Percentiles rank a stretch among this genome's conserved stretches.
phyloP scores from a whole-genome alignment of 805 yeast species.

The Sugiyamaella mastotermitis region DNA sequence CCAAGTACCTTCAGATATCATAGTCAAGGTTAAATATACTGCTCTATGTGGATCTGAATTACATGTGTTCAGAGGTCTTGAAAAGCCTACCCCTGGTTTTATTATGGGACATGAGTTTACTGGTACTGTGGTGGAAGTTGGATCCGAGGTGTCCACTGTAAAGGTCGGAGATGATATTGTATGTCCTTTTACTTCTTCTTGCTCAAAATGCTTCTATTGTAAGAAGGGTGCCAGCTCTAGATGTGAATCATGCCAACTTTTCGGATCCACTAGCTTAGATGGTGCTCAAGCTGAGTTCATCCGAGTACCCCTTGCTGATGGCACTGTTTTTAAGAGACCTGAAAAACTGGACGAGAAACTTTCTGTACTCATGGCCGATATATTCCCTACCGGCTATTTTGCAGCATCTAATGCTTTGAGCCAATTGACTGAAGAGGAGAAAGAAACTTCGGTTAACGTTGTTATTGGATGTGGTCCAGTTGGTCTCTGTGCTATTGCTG shows the following conservation, averaged over 20 bases:
- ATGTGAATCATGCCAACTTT: slow-evolving; percentile 49
- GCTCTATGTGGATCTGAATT: slow-evolving; percentile 53
- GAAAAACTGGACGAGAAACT: slow-evolving; percentile 36
- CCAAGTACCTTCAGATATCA: slow-evolving; percentile 38
- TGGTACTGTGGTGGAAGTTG: slow-evolving; percentile 41
- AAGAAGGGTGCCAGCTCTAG: slow-evolving; percentile 48
- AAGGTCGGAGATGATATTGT: slow-evolving; percentile 43
- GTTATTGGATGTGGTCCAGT: slow-evolving; percentile 61
- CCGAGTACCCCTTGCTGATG: slow-evolving; percentile 51
- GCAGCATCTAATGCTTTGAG: slow-evolving; percentile 49
- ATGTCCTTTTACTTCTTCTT: slow-evolving; percentile 48
- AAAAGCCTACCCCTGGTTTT: slow-evolving; percentile 35
- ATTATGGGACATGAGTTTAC: slow-evolving; percentile 54
- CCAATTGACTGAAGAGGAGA: slow-evolving; percentile 32
- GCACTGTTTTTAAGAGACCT: slow-evolving; percentile 44
- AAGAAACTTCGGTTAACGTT: slow-evolving; percentile 35
- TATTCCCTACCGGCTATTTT: slow-evolving; percentile 57
- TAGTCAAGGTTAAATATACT: slow-evolving; percentile 41
- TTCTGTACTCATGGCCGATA: slow-evolving; percentile 55
- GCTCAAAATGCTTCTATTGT: slow-evolving; percentile 58
- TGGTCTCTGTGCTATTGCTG: slow-evolving; percentile 46
- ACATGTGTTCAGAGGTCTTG: slow-evolving; percentile 50
- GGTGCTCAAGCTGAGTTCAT: slow-evolving; percentile 64
- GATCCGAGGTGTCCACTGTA: slow-evolving; percentile 35
- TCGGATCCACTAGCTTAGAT: slow-evolving; percentile 50